Evolutionary conservation across 441 rosid genomes (phyloP), one percentile per base, ranked within the genome.

Genomic region (Theobroma grandiflorum): DNA sequence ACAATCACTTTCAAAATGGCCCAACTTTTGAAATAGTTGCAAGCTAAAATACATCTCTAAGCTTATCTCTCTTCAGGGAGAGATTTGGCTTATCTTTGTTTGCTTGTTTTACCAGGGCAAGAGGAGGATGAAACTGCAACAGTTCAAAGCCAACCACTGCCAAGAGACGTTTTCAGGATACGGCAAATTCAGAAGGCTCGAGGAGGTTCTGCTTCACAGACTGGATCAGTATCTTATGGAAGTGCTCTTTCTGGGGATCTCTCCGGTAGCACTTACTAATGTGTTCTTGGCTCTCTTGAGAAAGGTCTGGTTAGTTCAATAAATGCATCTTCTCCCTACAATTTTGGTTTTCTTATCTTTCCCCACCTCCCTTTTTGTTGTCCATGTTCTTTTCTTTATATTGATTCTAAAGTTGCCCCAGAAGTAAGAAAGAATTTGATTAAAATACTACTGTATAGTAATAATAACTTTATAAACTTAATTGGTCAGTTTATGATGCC

Each of bases 191-290:
- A 90, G 79, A 96, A 90, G 83, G 90, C 95, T 26, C 90, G 96
- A 65, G 91, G 88, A 45, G 88, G 85, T 57, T 64, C 94, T 11
- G 75, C 87, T 42, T 92, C 96, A 3, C 98, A 90, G 81, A 93
- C 98, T 0, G 95, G 97, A 62, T 94, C 96, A 14, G 89, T 85
- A 10, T 96, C 97, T 0, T 94, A 93, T 82, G 97, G 98, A 58
- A 94, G 98, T 80, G 97, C 90, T 12, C 73, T 89, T 78, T 95
- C 99, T 6, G 98, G 97, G 22, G 98, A 95, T 78, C 88, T 90
- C 31, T 92, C 94, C 4, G 97, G 91, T 31, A 92, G 91, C 88
- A 90, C 93, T 15, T 82, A 90, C 58, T 95, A 81, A 87, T 62
- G 43, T 16, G 8, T 37, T 73, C 10, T 37, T 3, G 49, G 14